Evolutionary conservation across 1,139 yeast genomes (phyloP).

Genomic region (Blastobotrys ciferrii): DNA sequence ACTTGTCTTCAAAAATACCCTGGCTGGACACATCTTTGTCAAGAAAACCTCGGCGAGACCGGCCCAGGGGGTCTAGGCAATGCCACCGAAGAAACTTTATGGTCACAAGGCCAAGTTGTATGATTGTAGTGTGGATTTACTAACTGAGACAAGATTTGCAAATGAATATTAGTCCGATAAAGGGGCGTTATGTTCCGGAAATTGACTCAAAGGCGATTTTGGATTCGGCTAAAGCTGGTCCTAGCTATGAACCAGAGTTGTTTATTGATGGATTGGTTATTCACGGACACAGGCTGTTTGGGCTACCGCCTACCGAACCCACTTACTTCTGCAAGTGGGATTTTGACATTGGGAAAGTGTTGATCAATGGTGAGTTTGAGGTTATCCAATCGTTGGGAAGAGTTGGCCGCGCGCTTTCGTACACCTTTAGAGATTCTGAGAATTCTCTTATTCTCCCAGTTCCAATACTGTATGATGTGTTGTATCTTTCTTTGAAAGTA

Average conservation of each 20-base stretch:
- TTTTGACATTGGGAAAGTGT: conserved; percentile 60
- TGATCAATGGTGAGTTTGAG: conserved; percentile 51
- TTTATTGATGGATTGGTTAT: conserved; percentile 62
- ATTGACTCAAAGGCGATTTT: conserved; percentile 26
- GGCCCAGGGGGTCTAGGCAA: too few species aligned
- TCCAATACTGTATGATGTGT: conserved; percentile 64
- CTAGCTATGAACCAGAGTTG: conserved; percentile 42
- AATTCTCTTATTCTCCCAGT: conserved; percentile 61
- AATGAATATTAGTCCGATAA: conserved; percentile 38
- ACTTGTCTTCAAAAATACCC: too few species aligned
- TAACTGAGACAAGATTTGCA: conserved; percentile 33
- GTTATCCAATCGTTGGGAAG: conserved; percentile 49
- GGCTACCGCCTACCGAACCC: conserved; percentile 83
- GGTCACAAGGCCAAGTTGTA: too few species aligned
- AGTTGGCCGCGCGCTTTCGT: conserved; percentile 49
- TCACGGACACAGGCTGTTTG: conserved; percentile 91
- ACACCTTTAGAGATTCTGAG: conserved; percentile 70
- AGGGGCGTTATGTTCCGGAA: conserved; percentile 29
- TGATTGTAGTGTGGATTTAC: not conserved
- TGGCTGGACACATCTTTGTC: too few species aligned
- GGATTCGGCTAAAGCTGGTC: conserved; percentile 25
- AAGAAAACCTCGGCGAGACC: too few species aligned
- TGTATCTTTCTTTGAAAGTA: conserved; percentile 47
- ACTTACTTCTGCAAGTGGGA: conserved; percentile 93
- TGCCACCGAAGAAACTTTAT: too few species aligned